These are phyloP conservation scores for Cavenderia fasciculata DNA, from an alignment of 78 protist genomes.

Conservation along the genomic window DNA sequence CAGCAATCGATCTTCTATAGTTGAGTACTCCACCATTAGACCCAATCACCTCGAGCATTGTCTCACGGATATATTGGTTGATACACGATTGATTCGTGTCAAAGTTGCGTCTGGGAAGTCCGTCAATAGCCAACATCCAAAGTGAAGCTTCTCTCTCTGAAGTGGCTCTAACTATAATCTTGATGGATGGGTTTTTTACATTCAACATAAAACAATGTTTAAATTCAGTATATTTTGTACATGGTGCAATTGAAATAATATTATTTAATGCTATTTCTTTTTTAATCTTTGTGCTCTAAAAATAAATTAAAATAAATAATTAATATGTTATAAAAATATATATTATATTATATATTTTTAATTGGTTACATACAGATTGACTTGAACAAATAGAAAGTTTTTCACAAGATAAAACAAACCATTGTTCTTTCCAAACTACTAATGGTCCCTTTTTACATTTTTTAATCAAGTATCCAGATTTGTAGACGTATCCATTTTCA, in stretches of 20 bases:
- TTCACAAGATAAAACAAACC: constrained; percentile 32
- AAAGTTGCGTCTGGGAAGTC: constrained; percentile 60
- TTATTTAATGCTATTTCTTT: constrained; percentile 25
- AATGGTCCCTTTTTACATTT: constrained; percentile 55
- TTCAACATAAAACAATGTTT: constrained; percentile 51
- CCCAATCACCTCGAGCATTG: constrained; percentile 33
- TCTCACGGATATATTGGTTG: constrained; percentile 53
- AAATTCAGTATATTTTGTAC: constrained; percentile 46
- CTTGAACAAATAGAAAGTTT: constrained; percentile 29
- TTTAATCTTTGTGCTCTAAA: constrained; percentile 34
- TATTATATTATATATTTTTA: too few relatives aligned
- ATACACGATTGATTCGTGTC: constrained; percentile 72
- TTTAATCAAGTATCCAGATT: constrained; percentile 32
- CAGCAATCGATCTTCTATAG: constrained; percentile 55
- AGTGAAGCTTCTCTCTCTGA: constrained; percentile 30
- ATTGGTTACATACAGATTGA: background rate
- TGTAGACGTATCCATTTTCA: constrained; percentile 15
- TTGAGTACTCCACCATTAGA: background rate
- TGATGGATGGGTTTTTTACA: background rate
- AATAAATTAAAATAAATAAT: background rate
- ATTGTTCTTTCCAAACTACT: constrained; percentile 70
- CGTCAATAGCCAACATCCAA: constrained; percentile 77
- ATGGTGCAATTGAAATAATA: constrained; percentile 46
- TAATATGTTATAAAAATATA: background rate
- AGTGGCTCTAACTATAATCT: constrained; percentile 4